Base-by-base conservation (phyloP, 768 basidiomycete species). In the Lactarius evosmus region DNA sequence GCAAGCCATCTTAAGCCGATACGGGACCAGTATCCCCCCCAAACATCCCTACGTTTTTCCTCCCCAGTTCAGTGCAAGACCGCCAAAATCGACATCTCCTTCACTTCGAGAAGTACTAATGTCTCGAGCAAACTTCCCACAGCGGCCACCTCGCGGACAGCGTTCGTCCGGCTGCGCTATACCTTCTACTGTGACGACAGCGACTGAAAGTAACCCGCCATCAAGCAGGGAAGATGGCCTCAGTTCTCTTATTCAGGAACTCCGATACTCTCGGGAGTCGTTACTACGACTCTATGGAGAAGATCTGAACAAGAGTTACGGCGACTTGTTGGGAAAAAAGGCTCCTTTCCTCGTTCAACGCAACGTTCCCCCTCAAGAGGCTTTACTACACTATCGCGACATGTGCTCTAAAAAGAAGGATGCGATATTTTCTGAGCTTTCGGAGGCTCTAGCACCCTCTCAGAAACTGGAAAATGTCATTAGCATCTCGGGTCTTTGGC, bases 241-340 rank as follows among this genome's bases (percentile, higher is more conserved):
- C 11, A 4, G 25, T 4, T 16, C 1, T 2, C 50, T 64, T 3
- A 60, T 64, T 11, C 27, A 54, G 3, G 63, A 64, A 22, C n/a
- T 64, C 14, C 51, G 5, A 46, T 2, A 9, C 8, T 59, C 63
- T 34, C 53, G 11, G 16, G 30, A 30, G 5, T 30, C 12, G 2
- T 55, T 55, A 29, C 27, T 59, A 38, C 51, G 16, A 4, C 52
- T 36, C 2, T 64, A 64, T 7, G 63, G 63, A 32, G 51, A 46
- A 29, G 62, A 59, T 2, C 38, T 63, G 41, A 4, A 25, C 19
- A 54, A 17, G 14, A 64, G 63, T 29, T 4, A 38, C 12, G 4
- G 4, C 0, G 41, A 8, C 16, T 51, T 6, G 4, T 33, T 9
- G 3, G 25, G 12, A 19, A 46, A 22, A 7, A 1, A 7, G 8